Conservation (phyloP, 306 rosid genomes). For the Elaeagnus macrophylla region DNA sequence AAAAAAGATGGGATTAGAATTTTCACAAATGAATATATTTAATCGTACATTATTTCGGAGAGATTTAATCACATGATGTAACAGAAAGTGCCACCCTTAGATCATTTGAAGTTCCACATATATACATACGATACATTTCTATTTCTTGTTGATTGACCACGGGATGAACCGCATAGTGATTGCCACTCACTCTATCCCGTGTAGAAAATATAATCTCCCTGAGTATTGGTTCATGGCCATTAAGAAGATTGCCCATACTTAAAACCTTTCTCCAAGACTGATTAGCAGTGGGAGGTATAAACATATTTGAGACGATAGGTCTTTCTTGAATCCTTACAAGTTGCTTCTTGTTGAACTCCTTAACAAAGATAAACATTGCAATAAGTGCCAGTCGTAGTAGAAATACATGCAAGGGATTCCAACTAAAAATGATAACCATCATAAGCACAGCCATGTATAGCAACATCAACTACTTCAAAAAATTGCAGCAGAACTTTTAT, state of each 20-base stretch:
- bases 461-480: too few species aligned
- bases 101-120: constrained; percentile 80
- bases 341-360: constrained; percentile 69
- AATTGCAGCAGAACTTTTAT: too few species aligned
- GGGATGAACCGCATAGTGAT: constrained; percentile 63
- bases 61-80: constrained; percentile 71
- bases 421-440: neutral
- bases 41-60: neutral
- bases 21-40: neutral
- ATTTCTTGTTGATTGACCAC: constrained; percentile 46
- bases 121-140: constrained; percentile 83
- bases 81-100: constrained; percentile 85
- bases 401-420: constrained; percentile 2
- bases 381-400: constrained; percentile 13
- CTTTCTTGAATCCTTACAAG: constrained; percentile 52
- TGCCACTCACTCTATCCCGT: constrained; percentile 52
- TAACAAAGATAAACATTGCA: constrained; percentile 14
- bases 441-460: too few species aligned
- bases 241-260: constrained; percentile 99
- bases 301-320: constrained; percentile 62
- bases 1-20: too few species aligned
- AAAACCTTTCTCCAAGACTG: constrained; percentile 92
- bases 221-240: constrained; percentile 83
- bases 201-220: constrained; percentile 75
- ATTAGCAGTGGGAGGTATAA: constrained; percentile 72